Conservation (phyloP, 192 early-diverging fungal genomes). For the Umbelopsis vinacea region DNA sequence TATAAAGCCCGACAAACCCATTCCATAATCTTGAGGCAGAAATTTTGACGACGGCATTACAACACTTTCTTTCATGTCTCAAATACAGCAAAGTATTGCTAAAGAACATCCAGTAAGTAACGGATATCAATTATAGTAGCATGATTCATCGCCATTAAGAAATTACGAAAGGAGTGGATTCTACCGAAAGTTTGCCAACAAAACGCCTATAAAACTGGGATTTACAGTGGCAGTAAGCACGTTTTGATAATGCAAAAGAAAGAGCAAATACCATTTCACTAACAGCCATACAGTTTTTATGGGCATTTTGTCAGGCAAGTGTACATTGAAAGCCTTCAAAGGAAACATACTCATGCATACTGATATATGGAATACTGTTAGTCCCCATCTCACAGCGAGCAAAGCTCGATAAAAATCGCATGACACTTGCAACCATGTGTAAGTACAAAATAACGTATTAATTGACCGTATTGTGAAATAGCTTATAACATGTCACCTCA, state of each 20-base stretch:
- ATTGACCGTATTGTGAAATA: neutral
- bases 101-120: slow-evolving; percentile 11
- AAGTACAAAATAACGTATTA: neutral
- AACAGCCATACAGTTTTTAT: neutral
- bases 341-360: neutral
- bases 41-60: too few relatives aligned
- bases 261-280: neutral
- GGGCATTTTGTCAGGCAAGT: neutral
- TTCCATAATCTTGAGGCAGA: too few relatives aligned
- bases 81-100: slow-evolving; percentile 10
- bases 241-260: neutral
- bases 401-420: neutral
- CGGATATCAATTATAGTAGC: neutral
- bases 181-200: slow-evolving; percentile 1
- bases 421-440: slow-evolving; percentile 7
- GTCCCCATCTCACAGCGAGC: neutral
- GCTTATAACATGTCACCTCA: neutral
- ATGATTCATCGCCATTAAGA: neutral
- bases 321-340: neutral
- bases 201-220: slow-evolving; percentile 1
- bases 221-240: neutral
- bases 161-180: neutral
- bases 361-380: neutral
- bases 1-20: too few relatives aligned
- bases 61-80: neutral